A percentile compares a stretch with the other conserved stretches of the same genome.
phyloP scores from a whole-genome alignment of 2,329 filamentous ascomycete species.

The Periconia digitata region DNA sequence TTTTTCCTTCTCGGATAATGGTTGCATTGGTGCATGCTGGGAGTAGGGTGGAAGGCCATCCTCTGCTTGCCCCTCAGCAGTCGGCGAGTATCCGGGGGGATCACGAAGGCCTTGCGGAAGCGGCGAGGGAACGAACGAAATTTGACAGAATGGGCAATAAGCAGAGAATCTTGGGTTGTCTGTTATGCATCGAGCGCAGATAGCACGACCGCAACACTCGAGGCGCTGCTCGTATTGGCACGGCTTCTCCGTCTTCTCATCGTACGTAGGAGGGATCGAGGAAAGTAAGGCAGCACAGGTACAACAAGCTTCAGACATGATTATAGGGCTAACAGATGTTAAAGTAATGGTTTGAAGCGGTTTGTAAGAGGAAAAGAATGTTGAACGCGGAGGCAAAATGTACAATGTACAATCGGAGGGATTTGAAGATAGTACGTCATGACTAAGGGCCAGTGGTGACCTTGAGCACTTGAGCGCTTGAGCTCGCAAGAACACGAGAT shows the following conservation, averaged over 20 bases:
- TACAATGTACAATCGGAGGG: constrained; percentile 17
- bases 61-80: constrained; percentile 24
- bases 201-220: constrained; percentile 68
- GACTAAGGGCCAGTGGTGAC: constrained; percentile 31
- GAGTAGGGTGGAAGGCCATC: constrained; percentile 52
- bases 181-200: constrained; percentile 71
- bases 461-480: no score
- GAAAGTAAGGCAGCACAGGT: constrained; percentile 68
- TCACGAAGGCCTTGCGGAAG: constrained; percentile 66
- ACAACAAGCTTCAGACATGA: constrained; percentile 60
- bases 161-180: constrained; percentile 69
- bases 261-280: constrained; percentile 54
- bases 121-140: constrained; percentile 62
- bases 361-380: constrained; percentile 1
- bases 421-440: constrained; percentile 33
- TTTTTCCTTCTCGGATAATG: constrained; percentile 33
- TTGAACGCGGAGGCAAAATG: constrained; percentile 3
- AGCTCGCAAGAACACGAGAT: no score
- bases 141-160: constrained; percentile 76
- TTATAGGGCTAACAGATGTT: constrained; percentile 5
- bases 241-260: constrained; percentile 63
- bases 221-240: constrained; percentile 62
- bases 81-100: constrained; percentile 66
- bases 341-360: background rate
- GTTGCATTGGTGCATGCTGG: constrained; percentile 30